Evolutionary conservation across 768 basidiomycete genomes (phyloP).

Genomic region (Kwoniella newhampshirensis): DNA sequence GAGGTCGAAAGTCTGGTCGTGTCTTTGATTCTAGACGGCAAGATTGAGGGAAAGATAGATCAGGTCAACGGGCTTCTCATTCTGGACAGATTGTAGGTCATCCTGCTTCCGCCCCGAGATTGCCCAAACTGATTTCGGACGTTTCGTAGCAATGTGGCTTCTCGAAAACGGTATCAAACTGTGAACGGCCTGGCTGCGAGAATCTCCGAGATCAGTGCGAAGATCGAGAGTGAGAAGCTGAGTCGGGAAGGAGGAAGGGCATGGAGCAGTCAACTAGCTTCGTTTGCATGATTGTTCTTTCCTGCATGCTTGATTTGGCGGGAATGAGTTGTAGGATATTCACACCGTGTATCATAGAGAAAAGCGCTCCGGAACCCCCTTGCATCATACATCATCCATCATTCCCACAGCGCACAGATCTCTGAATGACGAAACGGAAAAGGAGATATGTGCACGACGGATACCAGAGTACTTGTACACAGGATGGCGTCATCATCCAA

Average conservation of each 20-base stretch:
- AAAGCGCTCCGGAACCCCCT: too few species aligned
- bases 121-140: background rate
- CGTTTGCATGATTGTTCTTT: conserved; percentile 9
- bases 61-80: conserved; percentile 92
- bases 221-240: conserved; percentile 24
- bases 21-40: conserved; percentile 91
- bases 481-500: background rate
- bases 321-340: too few species aligned
- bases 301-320: too few species aligned
- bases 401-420: too few species aligned
- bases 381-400: too few species aligned
- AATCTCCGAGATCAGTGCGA: conserved; percentile 4
- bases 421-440: too few species aligned
- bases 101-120: background rate
- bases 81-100: conserved; percentile 68
- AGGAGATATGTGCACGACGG: too few species aligned
- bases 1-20: conserved; percentile 95
- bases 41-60: conserved; percentile 93
- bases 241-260: conserved; percentile 10
- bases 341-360: too few species aligned
- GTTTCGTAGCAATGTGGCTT: conserved; percentile 11
- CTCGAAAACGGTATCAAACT: conserved; percentile 17
- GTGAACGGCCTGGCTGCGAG: conserved; percentile 11
- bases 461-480: too few species aligned
- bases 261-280: conserved; percentile 10